Evolutionary conservation across 2,329 filamentous ascomycete species (phyloP).

Genomic region (Aspergillus quadrilineatus): DNA sequence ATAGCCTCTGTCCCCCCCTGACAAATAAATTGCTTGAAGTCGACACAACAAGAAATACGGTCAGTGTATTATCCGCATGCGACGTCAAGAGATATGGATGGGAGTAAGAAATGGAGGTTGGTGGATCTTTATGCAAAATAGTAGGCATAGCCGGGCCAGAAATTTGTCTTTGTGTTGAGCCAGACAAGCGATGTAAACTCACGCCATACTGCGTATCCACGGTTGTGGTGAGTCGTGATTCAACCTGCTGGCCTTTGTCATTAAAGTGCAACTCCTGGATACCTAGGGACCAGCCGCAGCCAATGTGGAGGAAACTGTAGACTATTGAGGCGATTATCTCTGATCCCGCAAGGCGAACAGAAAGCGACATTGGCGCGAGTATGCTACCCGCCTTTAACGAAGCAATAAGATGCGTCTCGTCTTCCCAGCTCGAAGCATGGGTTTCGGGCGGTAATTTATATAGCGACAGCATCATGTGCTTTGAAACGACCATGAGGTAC

Average conservation of each 20-base stretch:
- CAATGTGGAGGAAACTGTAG: slow-evolving; percentile 74
- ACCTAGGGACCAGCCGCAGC: slow-evolving; percentile 82
- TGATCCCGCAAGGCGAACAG: slow-evolving; percentile 65
- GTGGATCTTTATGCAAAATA: slow-evolving; percentile 47
- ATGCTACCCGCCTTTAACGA: slow-evolving; percentile 80
- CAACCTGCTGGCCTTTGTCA: slow-evolving; percentile 43
- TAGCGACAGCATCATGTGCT: slow-evolving; percentile 70
- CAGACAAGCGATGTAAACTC: slow-evolving; percentile 13
- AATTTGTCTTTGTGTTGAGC: slow-evolving; percentile 12
- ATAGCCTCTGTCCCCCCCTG: slow-evolving; percentile 71
- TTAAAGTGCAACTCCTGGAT: slow-evolving; percentile 84
- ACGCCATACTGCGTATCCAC: slow-evolving; percentile 40
- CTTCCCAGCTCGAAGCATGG: slow-evolving; percentile 7
- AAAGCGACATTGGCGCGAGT: slow-evolving; percentile 75
- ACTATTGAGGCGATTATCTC: slow-evolving; percentile 79
- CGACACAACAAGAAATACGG: slow-evolving; percentile 77
- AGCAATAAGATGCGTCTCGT: slow-evolving; percentile 60
- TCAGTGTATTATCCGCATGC: slow-evolving; percentile 82
- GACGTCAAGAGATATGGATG: slow-evolving; percentile 85
- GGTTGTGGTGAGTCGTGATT: slow-evolving; percentile 41
- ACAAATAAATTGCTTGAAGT: slow-evolving; percentile 65
- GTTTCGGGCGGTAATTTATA: slow-evolving; percentile 59
- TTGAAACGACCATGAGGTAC: slow-evolving; percentile 76
- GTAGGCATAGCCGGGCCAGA: slow-evolving; percentile 25
- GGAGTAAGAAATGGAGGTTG: slow-evolving; percentile 66